phyloP scores from a whole-genome alignment of 768 basidiomycete species.

The Dioszegia crocea region DNA sequence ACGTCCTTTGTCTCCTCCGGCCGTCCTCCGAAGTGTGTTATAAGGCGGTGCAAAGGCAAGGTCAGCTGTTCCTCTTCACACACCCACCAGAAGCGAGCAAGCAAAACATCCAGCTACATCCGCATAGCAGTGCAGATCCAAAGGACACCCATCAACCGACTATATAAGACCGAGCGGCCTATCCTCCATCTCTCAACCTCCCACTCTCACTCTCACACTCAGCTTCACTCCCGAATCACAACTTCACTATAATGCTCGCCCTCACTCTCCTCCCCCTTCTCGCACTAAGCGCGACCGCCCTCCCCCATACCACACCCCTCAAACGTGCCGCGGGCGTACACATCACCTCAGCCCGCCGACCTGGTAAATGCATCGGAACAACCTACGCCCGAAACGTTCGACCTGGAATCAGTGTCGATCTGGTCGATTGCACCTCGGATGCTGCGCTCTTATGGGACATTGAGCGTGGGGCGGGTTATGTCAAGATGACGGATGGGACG shows the following conservation, averaged over 20 bases:
- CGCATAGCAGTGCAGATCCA: too few species aligned
- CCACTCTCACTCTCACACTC: not conserved
- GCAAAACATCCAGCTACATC: too few species aligned
- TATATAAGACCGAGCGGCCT: not conserved
- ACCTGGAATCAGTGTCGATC: not conserved
- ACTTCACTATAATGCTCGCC: not conserved
- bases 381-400: not conserved
- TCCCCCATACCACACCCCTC: not conserved
- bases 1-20: too few species aligned
- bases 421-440: not conserved
- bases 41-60: too few species aligned
- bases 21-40: too few species aligned
- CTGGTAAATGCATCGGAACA: not conserved
- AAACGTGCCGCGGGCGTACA: not conserved
- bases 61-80: too few species aligned
- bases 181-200: not conserved
- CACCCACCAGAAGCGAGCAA: too few species aligned
- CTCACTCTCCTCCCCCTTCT: not conserved
- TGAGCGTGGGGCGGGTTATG: not conserved
- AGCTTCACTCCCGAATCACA: not conserved
- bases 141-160: too few species aligned
- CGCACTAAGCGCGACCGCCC: not conserved
- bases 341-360: constrained; percentile 2
- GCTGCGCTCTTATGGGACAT: constrained; percentile 2
- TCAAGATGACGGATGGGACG: not conserved